Conservation (phyloP, 257 asterid genomes). For the Verbena officinalis region DNA sequence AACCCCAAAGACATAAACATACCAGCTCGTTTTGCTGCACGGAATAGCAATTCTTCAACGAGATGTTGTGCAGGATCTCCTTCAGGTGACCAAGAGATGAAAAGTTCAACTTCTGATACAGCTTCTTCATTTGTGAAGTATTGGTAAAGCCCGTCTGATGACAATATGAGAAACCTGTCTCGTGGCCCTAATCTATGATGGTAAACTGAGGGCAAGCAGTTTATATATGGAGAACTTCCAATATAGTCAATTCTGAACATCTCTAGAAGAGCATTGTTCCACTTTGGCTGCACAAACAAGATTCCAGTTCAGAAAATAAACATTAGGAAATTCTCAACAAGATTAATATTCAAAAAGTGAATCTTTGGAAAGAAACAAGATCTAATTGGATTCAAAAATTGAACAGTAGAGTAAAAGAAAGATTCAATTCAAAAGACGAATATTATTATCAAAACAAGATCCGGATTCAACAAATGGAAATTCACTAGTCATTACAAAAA, state of each 20-base stretch:
- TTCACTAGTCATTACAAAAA: no score
- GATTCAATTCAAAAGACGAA: no score
- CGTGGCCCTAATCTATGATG: slow-evolving; percentile 76
- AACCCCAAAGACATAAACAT: not conserved
- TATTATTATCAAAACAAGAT: no score
- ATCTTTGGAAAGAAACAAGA: no score
- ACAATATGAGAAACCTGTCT: slow-evolving; percentile 75
- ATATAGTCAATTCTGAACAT: slow-evolving; percentile 79
- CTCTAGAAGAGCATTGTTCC: slow-evolving; percentile 88
- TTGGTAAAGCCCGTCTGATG: slow-evolving; percentile 93
- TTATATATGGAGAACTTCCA: slow-evolving; percentile 73
- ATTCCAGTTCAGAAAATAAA: slow-evolving; percentile 15
- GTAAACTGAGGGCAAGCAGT: slow-evolving; percentile 73
- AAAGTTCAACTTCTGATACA: slow-evolving; percentile 79
- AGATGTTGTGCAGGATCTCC: slow-evolving; percentile 99
- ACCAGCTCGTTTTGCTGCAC: slow-evolving; percentile 97
- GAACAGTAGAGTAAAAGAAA: no score
- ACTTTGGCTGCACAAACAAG: slow-evolving; percentile 73
- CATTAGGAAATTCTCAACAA: no score
- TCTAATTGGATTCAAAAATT: no score
- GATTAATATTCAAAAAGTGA: no score
- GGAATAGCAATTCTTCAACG: slow-evolving; percentile 82
- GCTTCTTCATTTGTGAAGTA: slow-evolving; percentile 98
- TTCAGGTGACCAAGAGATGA: slow-evolving; percentile 88
- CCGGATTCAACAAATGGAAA: no score